These are phyloP conservation scores for Cyberlindnera amylophila DNA, from an alignment of 805 yeast genomes.

Conservation along the genomic window DNA sequence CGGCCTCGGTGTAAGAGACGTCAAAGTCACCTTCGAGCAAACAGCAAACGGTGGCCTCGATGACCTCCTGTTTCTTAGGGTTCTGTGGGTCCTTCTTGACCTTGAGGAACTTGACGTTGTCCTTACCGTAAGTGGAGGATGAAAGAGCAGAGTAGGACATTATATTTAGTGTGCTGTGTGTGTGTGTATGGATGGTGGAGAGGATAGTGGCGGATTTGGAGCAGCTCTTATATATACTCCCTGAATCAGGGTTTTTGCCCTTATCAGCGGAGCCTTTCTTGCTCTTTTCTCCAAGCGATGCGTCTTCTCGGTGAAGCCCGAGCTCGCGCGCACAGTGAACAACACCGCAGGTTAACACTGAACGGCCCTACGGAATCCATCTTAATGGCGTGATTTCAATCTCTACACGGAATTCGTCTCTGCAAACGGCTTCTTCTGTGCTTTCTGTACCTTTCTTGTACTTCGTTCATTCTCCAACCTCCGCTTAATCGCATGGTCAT, in stretches of 20 bases:
- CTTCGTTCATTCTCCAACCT: no score
- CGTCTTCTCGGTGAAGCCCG: constrained; percentile 17
- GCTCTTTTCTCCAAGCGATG: constrained; percentile 1
- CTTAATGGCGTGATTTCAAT: no score
- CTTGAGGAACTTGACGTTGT: constrained; percentile 86
- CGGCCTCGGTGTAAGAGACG: constrained; percentile 79
- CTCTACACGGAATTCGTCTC: no score
- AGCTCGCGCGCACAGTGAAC: neutral
- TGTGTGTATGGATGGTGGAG: neutral
- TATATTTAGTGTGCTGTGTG: neutral
- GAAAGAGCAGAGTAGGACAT: constrained; percentile 29
- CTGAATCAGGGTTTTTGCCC: neutral
- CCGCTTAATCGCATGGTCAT: no score
- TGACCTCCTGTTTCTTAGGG: constrained; percentile 72
- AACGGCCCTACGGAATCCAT: no score
- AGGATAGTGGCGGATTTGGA: neutral
- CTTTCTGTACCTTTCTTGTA: no score
- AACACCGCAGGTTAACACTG: neutral
- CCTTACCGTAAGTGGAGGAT: constrained; percentile 81
- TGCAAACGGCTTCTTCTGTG: no score
- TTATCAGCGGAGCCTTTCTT: constrained; percentile 1
- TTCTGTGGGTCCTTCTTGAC: constrained; percentile 74
- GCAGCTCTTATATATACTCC: constrained; percentile 4
- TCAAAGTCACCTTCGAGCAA: constrained; percentile 78
- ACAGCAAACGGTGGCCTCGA: constrained; percentile 79